Evolutionary conservation across 768 basidiomycete species (phyloP).

Genomic region (Russula olivacea): DNA sequence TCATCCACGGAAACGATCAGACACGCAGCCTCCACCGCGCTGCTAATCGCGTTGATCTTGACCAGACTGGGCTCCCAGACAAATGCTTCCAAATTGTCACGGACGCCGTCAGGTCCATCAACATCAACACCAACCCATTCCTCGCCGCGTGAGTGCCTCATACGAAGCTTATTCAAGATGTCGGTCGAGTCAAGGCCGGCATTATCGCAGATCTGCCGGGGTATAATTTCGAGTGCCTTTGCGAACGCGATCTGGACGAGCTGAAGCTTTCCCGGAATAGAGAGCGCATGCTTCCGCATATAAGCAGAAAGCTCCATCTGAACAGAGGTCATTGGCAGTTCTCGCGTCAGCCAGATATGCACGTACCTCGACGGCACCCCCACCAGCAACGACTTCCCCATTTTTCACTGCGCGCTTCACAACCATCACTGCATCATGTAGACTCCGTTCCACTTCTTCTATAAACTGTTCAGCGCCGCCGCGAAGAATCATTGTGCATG

Average conservation of each 20-base stretch:
- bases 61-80: constrained; percentile 98
- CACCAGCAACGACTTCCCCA: constrained; percentile 94
- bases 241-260: constrained; percentile 93
- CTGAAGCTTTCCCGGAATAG: constrained; percentile 94
- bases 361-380: constrained; percentile 90
- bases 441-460: constrained; percentile 93
- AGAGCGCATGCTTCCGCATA: constrained; percentile 83
- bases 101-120: constrained; percentile 79
- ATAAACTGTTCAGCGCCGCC: constrained; percentile 99
- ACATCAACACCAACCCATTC: constrained; percentile 95
- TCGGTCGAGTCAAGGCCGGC: constrained; percentile 97
- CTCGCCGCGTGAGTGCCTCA: constrained; percentile 87
- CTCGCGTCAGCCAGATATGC: not conserved
- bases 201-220: constrained; percentile 97
- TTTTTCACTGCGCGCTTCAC: constrained; percentile 95
- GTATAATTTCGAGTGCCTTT: constrained; percentile 95
- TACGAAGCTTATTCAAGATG: constrained; percentile 93
- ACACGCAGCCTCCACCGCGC: constrained; percentile 94
- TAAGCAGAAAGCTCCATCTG: constrained; percentile 98
- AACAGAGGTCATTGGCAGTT: not conserved
- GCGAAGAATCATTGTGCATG: constrained; percentile 88
- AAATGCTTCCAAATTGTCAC: constrained; percentile 95
- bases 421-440: constrained; percentile 99
- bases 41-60: constrained; percentile 91
- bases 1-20: constrained; percentile 95